Percentiles rank a stretch among this genome's conserved stretches.
These are phyloP conservation scores for Neofusicoccum cordaticola DNA, from an alignment of 2,329 filamentous ascomycete genomes.

Conservation along the genomic window DNA sequence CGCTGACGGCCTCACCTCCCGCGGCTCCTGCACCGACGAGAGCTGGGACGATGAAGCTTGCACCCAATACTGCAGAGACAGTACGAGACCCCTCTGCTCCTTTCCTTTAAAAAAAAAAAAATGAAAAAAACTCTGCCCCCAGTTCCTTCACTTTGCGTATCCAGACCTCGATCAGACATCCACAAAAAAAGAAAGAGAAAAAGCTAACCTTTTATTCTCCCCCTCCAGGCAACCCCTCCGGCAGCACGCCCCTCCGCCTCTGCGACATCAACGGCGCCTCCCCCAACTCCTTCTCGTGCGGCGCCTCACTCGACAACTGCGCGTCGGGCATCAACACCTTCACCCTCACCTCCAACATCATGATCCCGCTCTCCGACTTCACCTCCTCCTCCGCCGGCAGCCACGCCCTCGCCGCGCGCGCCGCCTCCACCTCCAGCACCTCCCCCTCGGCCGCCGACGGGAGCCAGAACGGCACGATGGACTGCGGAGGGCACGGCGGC, in stretches of 20 bases:
- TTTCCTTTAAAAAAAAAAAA: background rate
- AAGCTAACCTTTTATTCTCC: background rate
- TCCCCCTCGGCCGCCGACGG: background rate
- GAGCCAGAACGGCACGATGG: background rate
- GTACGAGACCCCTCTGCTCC: background rate
- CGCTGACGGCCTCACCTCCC: background rate
- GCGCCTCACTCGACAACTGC: background rate
- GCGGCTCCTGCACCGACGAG: constrained; percentile 6
- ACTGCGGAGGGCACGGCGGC: background rate
- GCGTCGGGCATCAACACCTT: background rate
- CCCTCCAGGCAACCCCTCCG: background rate
- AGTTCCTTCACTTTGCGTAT: no score
- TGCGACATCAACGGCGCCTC: background rate
- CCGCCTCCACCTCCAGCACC: background rate
- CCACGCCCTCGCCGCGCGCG: background rate
- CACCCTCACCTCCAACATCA: background rate
- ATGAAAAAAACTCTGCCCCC: no score
- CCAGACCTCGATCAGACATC: no score
- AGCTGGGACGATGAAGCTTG: background rate
- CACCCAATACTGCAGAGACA: constrained; percentile 2
- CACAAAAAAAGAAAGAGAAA: background rate
- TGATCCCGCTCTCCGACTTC: background rate
- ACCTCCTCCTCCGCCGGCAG: background rate
- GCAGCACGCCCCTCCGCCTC: background rate
- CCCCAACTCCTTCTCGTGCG: background rate